Percentiles rank a stretch among this genome's conserved stretches.
Evolutionary conservation across 345 rosid species (phyloP).

Genomic region (Citropsis articulata): DNA sequence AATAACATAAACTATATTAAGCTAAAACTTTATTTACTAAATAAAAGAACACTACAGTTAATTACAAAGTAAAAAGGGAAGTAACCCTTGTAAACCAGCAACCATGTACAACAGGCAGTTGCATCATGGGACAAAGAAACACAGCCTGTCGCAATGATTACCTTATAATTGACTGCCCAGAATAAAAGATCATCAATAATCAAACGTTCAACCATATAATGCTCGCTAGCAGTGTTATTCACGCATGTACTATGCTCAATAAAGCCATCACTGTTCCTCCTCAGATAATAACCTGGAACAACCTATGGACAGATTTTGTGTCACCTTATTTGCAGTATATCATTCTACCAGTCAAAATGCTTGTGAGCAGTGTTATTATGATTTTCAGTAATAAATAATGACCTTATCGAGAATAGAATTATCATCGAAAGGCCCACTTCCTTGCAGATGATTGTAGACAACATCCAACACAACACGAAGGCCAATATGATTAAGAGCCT

Average conservation of each 20-base stretch:
- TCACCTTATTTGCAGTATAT: neutral
- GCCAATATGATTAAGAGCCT: conserved; percentile 70
- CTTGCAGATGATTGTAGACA: conserved; percentile 94
- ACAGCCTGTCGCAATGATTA: conserved; percentile 16
- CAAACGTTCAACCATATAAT: conserved; percentile 88
- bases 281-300: conserved; percentile 98
- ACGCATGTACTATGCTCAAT: conserved; percentile 86
- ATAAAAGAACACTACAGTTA: neutral
- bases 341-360: neutral
- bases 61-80: conserved; percentile 3
- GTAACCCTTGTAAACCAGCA: neutral
- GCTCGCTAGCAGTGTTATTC: conserved; percentile 98
- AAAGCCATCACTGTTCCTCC: conserved; percentile 78
- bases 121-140: neutral
- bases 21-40: neutral
- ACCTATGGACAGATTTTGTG: conserved; percentile 43
- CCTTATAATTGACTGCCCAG: conserved; percentile 92
- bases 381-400: conserved; percentile 1
- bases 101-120: neutral
- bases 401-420: conserved; percentile 96
- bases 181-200: conserved; percentile 76
- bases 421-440: conserved; percentile 71
- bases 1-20: conserved; percentile 7
- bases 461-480: conserved; percentile 83
- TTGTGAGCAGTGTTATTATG: no score